These are phyloP conservation scores for Raphanus hybrid DNA, from an alignment of 441 rosid genomes.

Conservation along the genomic window DNA sequence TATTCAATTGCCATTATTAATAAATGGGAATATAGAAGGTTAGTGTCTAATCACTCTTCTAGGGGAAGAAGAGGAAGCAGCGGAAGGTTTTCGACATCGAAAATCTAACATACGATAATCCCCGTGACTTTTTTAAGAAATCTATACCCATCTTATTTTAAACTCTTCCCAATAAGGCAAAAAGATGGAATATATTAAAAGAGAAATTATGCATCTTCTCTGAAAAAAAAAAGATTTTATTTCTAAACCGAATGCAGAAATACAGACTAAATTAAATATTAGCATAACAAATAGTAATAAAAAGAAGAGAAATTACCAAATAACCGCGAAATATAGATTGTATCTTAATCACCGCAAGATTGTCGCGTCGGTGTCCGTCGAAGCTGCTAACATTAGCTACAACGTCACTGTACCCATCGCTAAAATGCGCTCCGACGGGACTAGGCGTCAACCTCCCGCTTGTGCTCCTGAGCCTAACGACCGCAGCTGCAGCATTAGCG, in stretches of 20 bases:
- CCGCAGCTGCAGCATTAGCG: constrained; percentile 76
- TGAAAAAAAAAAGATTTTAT: neutral
- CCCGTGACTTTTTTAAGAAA: constrained; percentile 24
- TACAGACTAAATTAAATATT: neutral
- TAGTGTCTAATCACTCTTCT: constrained; percentile 29
- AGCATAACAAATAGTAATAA: neutral
- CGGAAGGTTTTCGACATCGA: constrained; percentile 40
- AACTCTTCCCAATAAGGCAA: neutral
- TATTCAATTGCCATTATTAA: constrained; percentile 18
- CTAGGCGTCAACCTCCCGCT: constrained; percentile 55
- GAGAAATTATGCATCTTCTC: too few relatives aligned
- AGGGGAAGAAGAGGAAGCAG: constrained; percentile 40
- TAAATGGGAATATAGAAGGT: constrained; percentile 32
- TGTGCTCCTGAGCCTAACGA: constrained; percentile 63
- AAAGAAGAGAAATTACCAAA: constrained; percentile 53
- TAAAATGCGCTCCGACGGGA: constrained; percentile 36
- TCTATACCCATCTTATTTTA: neutral
- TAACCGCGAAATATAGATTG: constrained; percentile 91
- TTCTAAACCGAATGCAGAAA: neutral
- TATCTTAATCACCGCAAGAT: constrained; percentile 72
- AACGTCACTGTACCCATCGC: constrained; percentile 24
- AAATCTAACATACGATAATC: constrained; percentile 29
- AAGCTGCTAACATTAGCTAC: constrained; percentile 32
- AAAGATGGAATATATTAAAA: neutral
- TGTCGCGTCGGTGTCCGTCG: constrained; percentile 17